Percentiles rank a stretch among this genome's conserved stretches.
These are phyloP conservation scores for Cercospora sojina DNA, from an alignment of 2,329 filamentous ascomycete species.

Conservation along the genomic window DNA sequence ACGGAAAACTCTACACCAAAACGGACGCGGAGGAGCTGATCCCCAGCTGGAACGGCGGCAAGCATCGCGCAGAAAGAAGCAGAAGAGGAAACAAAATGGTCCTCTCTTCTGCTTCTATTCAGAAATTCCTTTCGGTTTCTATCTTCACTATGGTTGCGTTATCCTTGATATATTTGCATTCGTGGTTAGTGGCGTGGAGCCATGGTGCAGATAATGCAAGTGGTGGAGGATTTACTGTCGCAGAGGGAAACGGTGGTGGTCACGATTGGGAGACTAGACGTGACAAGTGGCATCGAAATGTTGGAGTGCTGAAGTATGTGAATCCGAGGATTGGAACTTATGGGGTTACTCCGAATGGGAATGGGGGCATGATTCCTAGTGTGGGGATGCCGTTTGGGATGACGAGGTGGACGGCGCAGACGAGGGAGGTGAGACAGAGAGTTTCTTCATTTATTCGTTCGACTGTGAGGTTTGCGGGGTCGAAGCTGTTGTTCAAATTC, in stretches of 20 bases:
- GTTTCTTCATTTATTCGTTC: neutral
- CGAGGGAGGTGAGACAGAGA: slow-evolving; percentile 31
- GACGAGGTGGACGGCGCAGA: slow-evolving; percentile 54
- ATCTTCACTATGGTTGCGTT: neutral
- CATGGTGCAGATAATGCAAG: neutral
- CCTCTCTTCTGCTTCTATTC: slow-evolving; percentile 2
- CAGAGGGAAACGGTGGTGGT: neutral
- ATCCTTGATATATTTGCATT: slow-evolving; percentile 4
- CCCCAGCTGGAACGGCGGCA: neutral
- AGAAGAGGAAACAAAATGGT: neutral
- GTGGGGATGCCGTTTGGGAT: slow-evolving; percentile 48
- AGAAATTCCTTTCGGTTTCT: slow-evolving; percentile 5
- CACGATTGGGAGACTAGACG: neutral
- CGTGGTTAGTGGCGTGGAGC: slow-evolving; percentile 7
- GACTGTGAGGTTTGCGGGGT: too few relatives aligned
- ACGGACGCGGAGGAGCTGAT: neutral
- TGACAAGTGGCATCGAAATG: slow-evolving; percentile 28
- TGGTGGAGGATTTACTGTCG: neutral
- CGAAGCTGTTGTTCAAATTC: too few relatives aligned
- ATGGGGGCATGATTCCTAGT: slow-evolving; percentile 39
- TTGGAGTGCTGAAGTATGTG: slow-evolving; percentile 34
- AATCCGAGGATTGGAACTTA: slow-evolving; percentile 38
- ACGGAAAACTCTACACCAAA: neutral
- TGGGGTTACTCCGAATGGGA: slow-evolving; percentile 37
- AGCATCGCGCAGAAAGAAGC: neutral